Evolutionary conservation across 805 yeast species (phyloP).

Genomic region (Nakazawaea ishiwadae): DNA sequence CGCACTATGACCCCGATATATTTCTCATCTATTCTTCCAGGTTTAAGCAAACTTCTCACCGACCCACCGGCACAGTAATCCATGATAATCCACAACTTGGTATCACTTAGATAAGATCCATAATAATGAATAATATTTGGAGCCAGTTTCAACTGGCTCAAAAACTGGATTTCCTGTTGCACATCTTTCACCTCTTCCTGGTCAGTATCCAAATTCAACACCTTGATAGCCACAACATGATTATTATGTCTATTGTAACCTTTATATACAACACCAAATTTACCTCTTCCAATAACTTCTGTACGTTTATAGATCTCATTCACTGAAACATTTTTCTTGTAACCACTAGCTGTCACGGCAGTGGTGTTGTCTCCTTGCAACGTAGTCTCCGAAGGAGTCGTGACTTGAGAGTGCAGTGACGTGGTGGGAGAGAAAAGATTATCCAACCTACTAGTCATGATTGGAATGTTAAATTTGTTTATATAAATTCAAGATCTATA

Average conservation of each 20-base stretch:
- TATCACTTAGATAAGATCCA: slow-evolving; percentile 81
- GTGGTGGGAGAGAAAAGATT: neutral
- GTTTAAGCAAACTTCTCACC: slow-evolving; percentile 74
- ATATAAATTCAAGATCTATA: too few species aligned
- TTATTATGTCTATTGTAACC: slow-evolving; percentile 68
- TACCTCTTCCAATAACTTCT: slow-evolving; percentile 93
- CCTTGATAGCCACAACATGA: slow-evolving; percentile 87
- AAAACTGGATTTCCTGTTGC: slow-evolving; percentile 85
- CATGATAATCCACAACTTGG: slow-evolving; percentile 97
- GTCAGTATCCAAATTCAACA: slow-evolving; percentile 84
- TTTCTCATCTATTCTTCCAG: slow-evolving; percentile 85
- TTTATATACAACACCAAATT: slow-evolving; percentile 94
- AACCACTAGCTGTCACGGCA: neutral
- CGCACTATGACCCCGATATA: slow-evolving; percentile 80
- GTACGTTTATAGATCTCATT: slow-evolving; percentile 61
- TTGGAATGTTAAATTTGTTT: too few species aligned
- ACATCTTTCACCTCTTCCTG: slow-evolving; percentile 95
- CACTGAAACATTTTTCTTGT: slow-evolving; percentile 12
- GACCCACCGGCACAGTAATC: slow-evolving; percentile 98
- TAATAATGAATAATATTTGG: slow-evolving; percentile 93
- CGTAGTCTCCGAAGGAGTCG: slow-evolving; percentile 1
- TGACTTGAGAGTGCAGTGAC: neutral
- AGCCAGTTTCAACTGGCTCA: slow-evolving; percentile 73
- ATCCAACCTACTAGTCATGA: neutral
- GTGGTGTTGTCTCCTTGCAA: neutral